Evolutionary conservation across 2,329 filamentous ascomycete genomes (phyloP).

Genomic region (Coleophoma cylindrospora): DNA sequence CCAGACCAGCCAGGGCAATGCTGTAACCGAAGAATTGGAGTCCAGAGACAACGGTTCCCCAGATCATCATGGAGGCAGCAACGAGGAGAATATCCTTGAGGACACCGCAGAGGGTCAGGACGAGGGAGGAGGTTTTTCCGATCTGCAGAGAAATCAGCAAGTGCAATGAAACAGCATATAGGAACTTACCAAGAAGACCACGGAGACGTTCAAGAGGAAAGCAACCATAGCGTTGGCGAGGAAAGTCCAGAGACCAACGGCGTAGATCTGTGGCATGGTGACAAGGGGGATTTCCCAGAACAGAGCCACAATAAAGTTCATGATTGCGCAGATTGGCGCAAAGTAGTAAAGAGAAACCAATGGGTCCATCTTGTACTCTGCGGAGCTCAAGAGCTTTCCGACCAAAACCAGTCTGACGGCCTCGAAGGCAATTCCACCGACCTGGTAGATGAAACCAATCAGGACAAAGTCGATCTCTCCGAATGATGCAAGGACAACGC

Average conservation of each 20-base stretch:
- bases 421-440: conserved; percentile 75
- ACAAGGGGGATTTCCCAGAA: conserved; percentile 69
- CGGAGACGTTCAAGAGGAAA: conserved; percentile 78
- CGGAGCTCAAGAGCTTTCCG: conserved; percentile 72
- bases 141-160: conserved; percentile 49
- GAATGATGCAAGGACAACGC: conserved; percentile 89
- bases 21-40: conserved; percentile 82
- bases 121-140: conserved; percentile 80
- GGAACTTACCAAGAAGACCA: conserved; percentile 72
- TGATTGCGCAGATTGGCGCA: conserved; percentile 74
- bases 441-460: conserved; percentile 74
- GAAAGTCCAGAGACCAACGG: conserved; percentile 68
- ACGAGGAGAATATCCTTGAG: conserved; percentile 86
- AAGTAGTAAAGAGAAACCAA: conserved; percentile 89
- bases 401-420: conserved; percentile 81
- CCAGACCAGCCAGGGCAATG: conserved; percentile 72
- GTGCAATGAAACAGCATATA: conserved; percentile 1
- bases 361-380: conserved; percentile 90
- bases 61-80: conserved; percentile 73
- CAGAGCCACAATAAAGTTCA: conserved; percentile 72
- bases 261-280: conserved; percentile 64
- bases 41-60: conserved; percentile 67
- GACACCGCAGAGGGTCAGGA: conserved; percentile 82
- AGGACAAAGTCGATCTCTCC: conserved; percentile 93
- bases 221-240: conserved; percentile 73